These are phyloP conservation scores for Hanseniaspora mollemarum DNA, from an alignment of 805 yeast species.

Conservation along the genomic window DNA sequence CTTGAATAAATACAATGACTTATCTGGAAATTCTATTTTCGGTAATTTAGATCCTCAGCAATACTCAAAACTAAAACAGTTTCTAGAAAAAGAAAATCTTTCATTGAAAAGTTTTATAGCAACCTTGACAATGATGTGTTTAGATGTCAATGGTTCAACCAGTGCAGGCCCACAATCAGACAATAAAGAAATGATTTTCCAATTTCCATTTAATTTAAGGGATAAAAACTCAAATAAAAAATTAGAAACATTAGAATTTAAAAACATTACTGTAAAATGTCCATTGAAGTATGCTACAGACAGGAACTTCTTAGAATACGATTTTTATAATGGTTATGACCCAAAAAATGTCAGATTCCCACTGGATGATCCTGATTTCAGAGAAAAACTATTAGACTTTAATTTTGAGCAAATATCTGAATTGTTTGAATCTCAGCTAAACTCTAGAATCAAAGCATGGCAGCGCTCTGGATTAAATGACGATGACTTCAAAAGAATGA, in stretches of 20 bases:
- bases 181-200: conserved; percentile 21
- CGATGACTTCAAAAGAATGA: conserved; percentile 27
- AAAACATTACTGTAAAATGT: conserved; percentile 23
- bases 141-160: conserved; percentile 19
- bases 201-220: conserved; percentile 24
- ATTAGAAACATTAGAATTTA: conserved; percentile 23
- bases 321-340: conserved; percentile 22
- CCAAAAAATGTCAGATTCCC: conserved; percentile 18
- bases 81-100: conserved; percentile 21
- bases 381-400: conserved; percentile 22
- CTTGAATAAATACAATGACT: conserved; percentile 17
- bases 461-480: conserved; percentile 23
- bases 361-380: conserved; percentile 18
- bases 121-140: conserved; percentile 25
- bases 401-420: conserved; percentile 23
- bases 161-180: conserved; percentile 18
- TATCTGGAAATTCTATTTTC: conserved; percentile 26
- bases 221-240: conserved; percentile 11
- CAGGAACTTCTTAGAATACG: conserved; percentile 16
- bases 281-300: conserved; percentile 24
- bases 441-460: conserved; percentile 21
- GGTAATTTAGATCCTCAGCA: conserved; percentile 21
- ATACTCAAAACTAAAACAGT: conserved; percentile 17
- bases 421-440: conserved; percentile 19
- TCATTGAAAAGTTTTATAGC: conserved; percentile 24